phyloP scores from a whole-genome alignment of 371 early-diverging fungal genomes.

The Chytridium lagenaria region DNA sequence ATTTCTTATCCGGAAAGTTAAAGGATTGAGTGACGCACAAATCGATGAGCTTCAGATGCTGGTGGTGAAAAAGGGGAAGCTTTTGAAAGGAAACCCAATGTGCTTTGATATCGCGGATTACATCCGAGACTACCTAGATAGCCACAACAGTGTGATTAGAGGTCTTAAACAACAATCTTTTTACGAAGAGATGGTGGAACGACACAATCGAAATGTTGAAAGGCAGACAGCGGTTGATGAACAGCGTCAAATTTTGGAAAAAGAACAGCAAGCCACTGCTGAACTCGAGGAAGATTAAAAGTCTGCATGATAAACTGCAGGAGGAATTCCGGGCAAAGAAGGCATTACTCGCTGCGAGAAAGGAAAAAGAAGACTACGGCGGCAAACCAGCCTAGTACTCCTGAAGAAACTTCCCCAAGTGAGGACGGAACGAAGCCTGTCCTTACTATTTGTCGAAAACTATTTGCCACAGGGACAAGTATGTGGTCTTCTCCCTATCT shows the following conservation, averaged over 20 bases:
- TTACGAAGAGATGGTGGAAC: slow-evolving; percentile 43
- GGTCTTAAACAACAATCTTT: slow-evolving; percentile 38
- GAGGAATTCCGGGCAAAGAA: slow-evolving; percentile 34
- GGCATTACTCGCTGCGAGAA: no score
- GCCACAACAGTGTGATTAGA: slow-evolving; percentile 35
- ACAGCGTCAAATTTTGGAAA: slow-evolving; percentile 16
- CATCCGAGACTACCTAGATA: slow-evolving; percentile 37
- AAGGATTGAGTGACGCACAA: slow-evolving; percentile 28
- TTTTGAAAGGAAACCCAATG: slow-evolving; percentile 32
- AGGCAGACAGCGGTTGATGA: slow-evolving; percentile 23
- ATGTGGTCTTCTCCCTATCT: no score
- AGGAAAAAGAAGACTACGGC: slow-evolving; percentile 20
- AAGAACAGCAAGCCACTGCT: slow-evolving; percentile 27
- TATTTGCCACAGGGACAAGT: no score
- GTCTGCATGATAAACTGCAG: slow-evolving; percentile 28
- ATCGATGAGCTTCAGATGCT: slow-evolving; percentile 23
- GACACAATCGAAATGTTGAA: slow-evolving; percentile 14
- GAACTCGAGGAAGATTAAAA: slow-evolving; percentile 26
- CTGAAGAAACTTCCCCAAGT: no score
- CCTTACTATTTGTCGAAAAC: no score
- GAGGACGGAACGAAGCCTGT: no score
- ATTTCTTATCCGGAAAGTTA: slow-evolving; percentile 13
- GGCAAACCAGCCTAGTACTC: no score
- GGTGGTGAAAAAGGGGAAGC: slow-evolving; percentile 24
- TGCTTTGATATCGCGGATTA: slow-evolving; percentile 41